Evolutionary conservation across 768 basidiomycete genomes (phyloP).

Genomic region (Arthromyces matolae): DNA sequence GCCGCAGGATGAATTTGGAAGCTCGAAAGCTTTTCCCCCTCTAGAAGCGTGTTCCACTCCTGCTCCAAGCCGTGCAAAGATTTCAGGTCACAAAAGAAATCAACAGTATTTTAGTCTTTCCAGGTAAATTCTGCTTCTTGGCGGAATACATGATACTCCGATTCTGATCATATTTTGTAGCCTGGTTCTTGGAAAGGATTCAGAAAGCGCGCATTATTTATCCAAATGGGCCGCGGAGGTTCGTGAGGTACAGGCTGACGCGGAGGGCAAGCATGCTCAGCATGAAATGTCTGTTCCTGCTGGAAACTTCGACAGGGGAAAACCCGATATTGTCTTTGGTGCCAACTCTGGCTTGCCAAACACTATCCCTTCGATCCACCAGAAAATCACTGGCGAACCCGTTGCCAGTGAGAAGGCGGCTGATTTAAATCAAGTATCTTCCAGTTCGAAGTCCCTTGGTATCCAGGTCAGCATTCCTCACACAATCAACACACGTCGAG

Average conservation of each 20-base stretch:
- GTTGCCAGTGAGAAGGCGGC: constrained; percentile 6
- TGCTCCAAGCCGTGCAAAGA: constrained; percentile 38
- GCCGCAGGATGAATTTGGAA: constrained; percentile 41
- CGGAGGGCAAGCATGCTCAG: constrained; percentile 38
- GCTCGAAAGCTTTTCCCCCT: constrained; percentile 52
- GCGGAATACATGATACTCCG: too few relatives aligned
- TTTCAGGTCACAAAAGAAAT: constrained; percentile 53
- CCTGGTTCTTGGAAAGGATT: constrained; percentile 59
- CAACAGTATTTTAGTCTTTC: too few relatives aligned
- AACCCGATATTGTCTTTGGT: constrained; percentile 47
- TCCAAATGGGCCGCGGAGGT: constrained; percentile 54
- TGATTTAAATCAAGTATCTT: constrained; percentile 32
- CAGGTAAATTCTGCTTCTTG: too few relatives aligned
- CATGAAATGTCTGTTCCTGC: constrained; percentile 31
- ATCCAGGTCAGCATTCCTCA: constrained; percentile 51
- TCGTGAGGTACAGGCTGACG: constrained; percentile 45
- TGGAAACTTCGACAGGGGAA: constrained; percentile 37
- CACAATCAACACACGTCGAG: constrained; percentile 46
- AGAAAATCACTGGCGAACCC: constrained; percentile 38
- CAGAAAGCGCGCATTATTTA: constrained; percentile 48
- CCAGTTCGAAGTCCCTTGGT: constrained; percentile 42
- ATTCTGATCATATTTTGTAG: constrained; percentile 30
- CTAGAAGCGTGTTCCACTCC: constrained; percentile 63
- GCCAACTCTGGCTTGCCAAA: constrained; percentile 39
- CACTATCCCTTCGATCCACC: constrained; percentile 28